Conservation (phyloP, 2,329 filamentous ascomycete genomes). For the Pseudopyricularia cyperi region DNA sequence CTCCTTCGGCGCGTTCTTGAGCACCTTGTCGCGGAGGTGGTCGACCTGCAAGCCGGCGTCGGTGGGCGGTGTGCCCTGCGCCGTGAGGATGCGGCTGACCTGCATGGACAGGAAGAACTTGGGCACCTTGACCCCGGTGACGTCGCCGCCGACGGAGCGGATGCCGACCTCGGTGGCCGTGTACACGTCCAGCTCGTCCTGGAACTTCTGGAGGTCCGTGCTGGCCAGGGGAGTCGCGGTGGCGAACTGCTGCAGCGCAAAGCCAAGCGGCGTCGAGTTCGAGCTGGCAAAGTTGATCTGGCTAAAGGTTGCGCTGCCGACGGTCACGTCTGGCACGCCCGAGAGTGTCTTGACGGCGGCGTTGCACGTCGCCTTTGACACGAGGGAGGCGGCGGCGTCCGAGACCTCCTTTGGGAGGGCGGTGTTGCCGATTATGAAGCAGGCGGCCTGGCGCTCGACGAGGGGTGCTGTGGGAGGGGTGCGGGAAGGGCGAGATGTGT, state of each 20-base stretch:
- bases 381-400: slow-evolving; percentile 26
- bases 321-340: slow-evolving; percentile 42
- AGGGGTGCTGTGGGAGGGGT: slow-evolving; percentile 4
- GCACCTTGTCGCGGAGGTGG: slow-evolving; percentile 43
- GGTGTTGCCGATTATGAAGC: slow-evolving; percentile 39
- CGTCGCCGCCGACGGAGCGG: slow-evolving; percentile 34
- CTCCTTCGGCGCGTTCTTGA: slow-evolving; percentile 39
- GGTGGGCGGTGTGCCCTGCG: slow-evolving; percentile 39
- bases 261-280: slow-evolving; percentile 32
- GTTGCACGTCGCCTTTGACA: slow-evolving; percentile 34
- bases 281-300: slow-evolving; percentile 42
- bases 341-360: slow-evolving; percentile 30
- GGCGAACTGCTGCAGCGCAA: slow-evolving; percentile 39
- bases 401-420: slow-evolving; percentile 36
- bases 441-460: slow-evolving; percentile 14
- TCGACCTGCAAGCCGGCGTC: slow-evolving; percentile 40
- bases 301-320: slow-evolving; percentile 36
- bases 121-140: slow-evolving; percentile 32
- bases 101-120: slow-evolving; percentile 52
- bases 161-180: slow-evolving; percentile 47
- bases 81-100: slow-evolving; percentile 43
- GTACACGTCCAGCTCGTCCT: slow-evolving; percentile 41
- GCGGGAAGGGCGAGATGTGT: neutral
- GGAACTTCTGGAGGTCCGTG: slow-evolving; percentile 36
- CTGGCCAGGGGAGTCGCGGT: slow-evolving; percentile 33